Conservation (phyloP, 306 rosid genomes). For the Malus sieversii region DNA sequence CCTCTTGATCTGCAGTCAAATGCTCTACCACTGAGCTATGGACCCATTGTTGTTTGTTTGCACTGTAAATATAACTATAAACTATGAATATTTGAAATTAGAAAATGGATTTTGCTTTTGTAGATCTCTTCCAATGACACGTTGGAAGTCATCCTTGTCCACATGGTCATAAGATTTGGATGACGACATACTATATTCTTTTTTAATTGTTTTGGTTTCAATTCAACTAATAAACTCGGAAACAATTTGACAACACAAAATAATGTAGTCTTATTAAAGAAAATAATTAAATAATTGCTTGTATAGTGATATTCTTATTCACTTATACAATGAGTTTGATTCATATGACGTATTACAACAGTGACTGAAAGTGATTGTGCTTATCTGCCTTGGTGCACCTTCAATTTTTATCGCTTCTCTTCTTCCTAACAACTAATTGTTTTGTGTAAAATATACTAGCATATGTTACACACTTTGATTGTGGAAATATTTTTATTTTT, state of each 20-base stretch:
- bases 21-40: constrained; percentile 78
- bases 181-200: not conserved
- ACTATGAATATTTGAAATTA: not conserved
- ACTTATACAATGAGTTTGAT: no score
- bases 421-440: no score
- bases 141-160: constrained; percentile 7
- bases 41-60: not conserved
- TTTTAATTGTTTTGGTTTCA: not conserved
- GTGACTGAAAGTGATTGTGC: no score
- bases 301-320: not conserved
- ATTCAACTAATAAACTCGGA: not conserved
- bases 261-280: no score
- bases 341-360: no score
- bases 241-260: not conserved
- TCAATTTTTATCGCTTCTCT: no score
- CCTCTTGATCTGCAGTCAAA: constrained; percentile 71
- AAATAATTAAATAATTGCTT: not conserved
- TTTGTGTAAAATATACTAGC: no score
- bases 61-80: not conserved
- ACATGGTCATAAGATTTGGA: constrained; percentile 2
- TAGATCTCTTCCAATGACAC: constrained; percentile 7
- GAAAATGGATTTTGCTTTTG: not conserved
- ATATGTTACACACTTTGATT: no score
- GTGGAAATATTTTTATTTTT: no score
- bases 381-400: no score